Evolutionary conservation across 1,139 yeast species (phyloP), one percentile per base, ranked within the genome.

Genomic region (Sugiyamaella sp.): DNA sequence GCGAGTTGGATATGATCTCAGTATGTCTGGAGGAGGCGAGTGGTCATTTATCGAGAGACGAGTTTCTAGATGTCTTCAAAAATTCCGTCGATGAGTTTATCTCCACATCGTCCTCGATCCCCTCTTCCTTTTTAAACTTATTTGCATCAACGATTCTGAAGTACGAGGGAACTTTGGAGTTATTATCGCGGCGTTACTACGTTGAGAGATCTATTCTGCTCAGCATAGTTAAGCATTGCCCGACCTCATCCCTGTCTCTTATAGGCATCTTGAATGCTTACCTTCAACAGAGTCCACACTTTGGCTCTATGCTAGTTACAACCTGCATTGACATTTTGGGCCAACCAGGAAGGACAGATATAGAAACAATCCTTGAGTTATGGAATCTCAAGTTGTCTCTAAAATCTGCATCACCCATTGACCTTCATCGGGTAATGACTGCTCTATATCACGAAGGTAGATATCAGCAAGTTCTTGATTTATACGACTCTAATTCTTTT

Each of bases 381-480:
- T 60, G 61, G 59, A 45, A 58, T 1, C 35, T 57, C 12, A 64
- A 65, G 49, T 49, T 49, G 14, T 43, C 38, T 2, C 29, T 17
- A 3, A 35, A 49, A 3, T 22, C 48, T 1, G 59, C 63, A 1
- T 54, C 60, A 1, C 16, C 66, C 1, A 35, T 49, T 1, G 73
- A 70, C 47, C 55, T 70, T 16, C 59, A 57, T 17, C 48, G 58
- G 4, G 51, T 84, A 37, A 76, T 86, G 62, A 66, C 71, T 16
- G 71, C 76, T 2, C 70, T 76, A 47, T 67, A 80, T 14, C 72
- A 69, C 46, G 61, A 68, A 5, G 73, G 75, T 22, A 74, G 80
- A 37, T 69, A 74, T 33, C 69, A 72, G 0, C 74, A 73, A 17
- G 85, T 80, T 5, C 71, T 78, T 60, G 62, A 71, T 14, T 63